Percentiles rank a stretch among this genome's conserved stretches.
These are phyloP conservation scores for Apiotrichum veenhuisii DNA, from an alignment of 1,284 basidiomycete species.

Conservation along the genomic window DNA sequence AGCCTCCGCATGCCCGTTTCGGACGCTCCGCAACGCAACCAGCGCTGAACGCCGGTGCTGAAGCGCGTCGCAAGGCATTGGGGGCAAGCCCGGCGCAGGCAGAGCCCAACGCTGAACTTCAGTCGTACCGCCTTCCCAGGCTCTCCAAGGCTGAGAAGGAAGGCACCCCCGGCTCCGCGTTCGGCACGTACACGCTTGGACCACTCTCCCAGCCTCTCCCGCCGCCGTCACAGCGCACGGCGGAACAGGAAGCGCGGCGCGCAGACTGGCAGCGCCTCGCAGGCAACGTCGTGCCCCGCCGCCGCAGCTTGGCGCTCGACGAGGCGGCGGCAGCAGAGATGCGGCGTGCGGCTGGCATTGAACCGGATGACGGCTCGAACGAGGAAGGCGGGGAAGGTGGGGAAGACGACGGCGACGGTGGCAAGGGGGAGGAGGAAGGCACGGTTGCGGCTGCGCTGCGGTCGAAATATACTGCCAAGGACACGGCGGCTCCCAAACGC, in stretches of 20 bases:
- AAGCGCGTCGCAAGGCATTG: background rate
- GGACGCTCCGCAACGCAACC: too few relatives aligned
- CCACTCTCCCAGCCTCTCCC: background rate
- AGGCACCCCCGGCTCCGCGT: constrained; percentile 23
- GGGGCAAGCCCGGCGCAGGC: too few relatives aligned
- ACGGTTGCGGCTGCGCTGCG: constrained; percentile 27
- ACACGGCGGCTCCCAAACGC: constrained; percentile 12
- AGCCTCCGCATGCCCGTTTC: constrained; percentile 3
- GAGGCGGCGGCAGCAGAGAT: constrained; percentile 43
- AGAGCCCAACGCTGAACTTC: constrained; percentile 4
- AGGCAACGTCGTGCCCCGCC: constrained; percentile 33
- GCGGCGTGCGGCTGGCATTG: constrained; percentile 10
- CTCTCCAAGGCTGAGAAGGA: background rate
- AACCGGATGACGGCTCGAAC: too few relatives aligned
- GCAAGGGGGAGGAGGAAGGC: constrained; percentile 18
- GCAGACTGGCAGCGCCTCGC: constrained; percentile 35
- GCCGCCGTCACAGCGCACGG: constrained; percentile 16
- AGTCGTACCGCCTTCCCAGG: constrained; percentile 23
- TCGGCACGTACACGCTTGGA: constrained; percentile 19
- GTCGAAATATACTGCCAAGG: constrained; percentile 36
- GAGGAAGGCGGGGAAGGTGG: too few relatives aligned
- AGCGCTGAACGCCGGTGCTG: background rate
- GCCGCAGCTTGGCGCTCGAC: constrained; percentile 45
- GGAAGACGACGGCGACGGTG: constrained; percentile 15
- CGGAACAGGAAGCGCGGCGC: constrained; percentile 32